phyloP scores from a whole-genome alignment of 2,329 filamentous ascomycete genomes.

The Talaromyces albobiverticillius region DNA sequence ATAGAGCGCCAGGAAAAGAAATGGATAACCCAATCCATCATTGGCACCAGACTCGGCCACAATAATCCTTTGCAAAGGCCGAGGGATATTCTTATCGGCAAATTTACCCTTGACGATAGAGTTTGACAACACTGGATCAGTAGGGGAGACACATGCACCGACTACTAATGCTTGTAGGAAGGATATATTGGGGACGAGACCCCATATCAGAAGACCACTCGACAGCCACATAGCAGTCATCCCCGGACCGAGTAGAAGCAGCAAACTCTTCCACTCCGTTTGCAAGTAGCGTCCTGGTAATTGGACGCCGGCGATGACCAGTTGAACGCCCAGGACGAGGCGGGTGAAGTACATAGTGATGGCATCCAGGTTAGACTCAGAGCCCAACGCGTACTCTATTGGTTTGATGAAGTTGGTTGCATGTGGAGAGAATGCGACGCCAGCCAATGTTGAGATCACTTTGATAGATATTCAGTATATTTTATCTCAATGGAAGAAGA shows the following conservation, averaged over 20 bases:
- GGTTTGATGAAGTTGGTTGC: slow-evolving; percentile 74
- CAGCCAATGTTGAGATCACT: slow-evolving; percentile 82
- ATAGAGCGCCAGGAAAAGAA: slow-evolving; percentile 80
- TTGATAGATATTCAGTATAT: not conserved
- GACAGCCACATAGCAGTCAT: slow-evolving; percentile 86
- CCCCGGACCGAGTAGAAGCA: slow-evolving; percentile 73
- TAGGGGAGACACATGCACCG: slow-evolving; percentile 86
- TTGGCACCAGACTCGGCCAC: slow-evolving; percentile 83
- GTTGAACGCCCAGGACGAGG: slow-evolving; percentile 83
- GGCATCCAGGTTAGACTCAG: slow-evolving; percentile 58
- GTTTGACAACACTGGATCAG: slow-evolving; percentile 82
- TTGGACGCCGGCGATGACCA: slow-evolving; percentile 84
- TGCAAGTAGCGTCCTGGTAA: slow-evolving; percentile 77
- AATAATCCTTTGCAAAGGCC: slow-evolving; percentile 75
- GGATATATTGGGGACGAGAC: slow-evolving; percentile 64
- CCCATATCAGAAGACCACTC: slow-evolving; percentile 78
- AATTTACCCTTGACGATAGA: slow-evolving; percentile 93
- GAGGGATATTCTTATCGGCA: slow-evolving; percentile 84
- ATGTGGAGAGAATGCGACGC: slow-evolving; percentile 73
- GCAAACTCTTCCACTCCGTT: slow-evolving; percentile 73
- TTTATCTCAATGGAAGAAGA: not conserved
- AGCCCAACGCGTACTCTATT: slow-evolving; percentile 66
- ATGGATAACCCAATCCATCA: slow-evolving; percentile 85
- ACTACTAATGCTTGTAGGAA: slow-evolving; percentile 78
- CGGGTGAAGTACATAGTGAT: slow-evolving; percentile 83